Conservation (phyloP, 2,329 filamentous ascomycete species). For the Hypoxylon sp. region DNA sequence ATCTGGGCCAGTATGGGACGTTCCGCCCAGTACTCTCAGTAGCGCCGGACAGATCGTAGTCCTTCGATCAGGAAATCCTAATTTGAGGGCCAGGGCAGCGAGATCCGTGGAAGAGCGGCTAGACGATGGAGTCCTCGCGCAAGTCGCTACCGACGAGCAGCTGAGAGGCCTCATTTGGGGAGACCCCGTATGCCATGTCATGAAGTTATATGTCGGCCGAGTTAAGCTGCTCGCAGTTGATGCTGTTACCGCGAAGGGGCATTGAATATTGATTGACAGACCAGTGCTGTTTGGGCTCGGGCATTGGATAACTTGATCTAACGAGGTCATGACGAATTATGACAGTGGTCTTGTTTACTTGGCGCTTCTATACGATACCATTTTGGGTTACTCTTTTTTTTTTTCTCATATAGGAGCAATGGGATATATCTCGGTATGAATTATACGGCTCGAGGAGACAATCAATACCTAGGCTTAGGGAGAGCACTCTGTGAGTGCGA, state of each 20-base stretch:
- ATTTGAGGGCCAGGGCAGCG: constrained; percentile 50
- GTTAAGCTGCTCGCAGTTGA: constrained; percentile 75
- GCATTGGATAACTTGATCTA: background rate
- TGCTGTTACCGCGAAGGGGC: constrained; percentile 62
- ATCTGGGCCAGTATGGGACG: constrained; percentile 63
- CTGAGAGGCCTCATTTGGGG: constrained; percentile 79
- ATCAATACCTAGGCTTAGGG: background rate
- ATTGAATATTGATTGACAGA: constrained; percentile 22
- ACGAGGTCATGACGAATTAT: constrained; percentile 21
- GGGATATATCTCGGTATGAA: background rate
- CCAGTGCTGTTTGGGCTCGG: background rate
- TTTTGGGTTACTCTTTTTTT: background rate
- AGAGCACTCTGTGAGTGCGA: background rate
- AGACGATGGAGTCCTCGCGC: constrained; percentile 71
- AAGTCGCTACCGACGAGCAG: constrained; percentile 71
- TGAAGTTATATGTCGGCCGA: constrained; percentile 77
- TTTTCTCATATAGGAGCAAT: background rate
- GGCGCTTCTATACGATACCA: constrained; percentile 33
- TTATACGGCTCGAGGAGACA: background rate
- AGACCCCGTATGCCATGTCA: constrained; percentile 80
- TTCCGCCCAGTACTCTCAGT: constrained; percentile 72
- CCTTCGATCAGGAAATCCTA: constrained; percentile 60
- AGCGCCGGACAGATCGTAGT: constrained; percentile 75
- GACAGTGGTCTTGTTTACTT: constrained; percentile 9
- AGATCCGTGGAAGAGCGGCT: constrained; percentile 60